Evolutionary conservation across 2,329 filamentous ascomycete species (phyloP), one percentile per base, ranked within the genome.

Genomic region (Tolypocladium cylindrosporum): DNA sequence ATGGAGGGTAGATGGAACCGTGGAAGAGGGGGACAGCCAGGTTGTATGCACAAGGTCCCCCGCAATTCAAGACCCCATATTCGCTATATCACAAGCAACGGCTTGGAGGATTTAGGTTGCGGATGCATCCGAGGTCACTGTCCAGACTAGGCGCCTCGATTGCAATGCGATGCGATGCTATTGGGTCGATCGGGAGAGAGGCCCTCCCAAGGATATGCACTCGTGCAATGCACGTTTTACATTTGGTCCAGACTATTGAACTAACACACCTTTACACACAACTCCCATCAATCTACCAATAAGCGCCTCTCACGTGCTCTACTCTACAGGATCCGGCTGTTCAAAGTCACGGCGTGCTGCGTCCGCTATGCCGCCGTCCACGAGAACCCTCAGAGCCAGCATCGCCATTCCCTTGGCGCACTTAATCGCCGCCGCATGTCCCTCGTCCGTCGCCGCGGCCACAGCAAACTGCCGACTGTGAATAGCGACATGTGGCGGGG

Each of bases 401-500:
- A 68, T 64, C 0, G 76, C 77, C 69, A 81, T 70, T 0, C 75
- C 75, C 63, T 79, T 79, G 0, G 72, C 76, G 41, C 74, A 74
- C 45, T 71, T 68, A 3, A 80, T 62, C 0, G 77, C 75, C n/a
- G 70, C 68, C 1, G 65, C 62, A 58, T 78, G 75, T 0, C 67
- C 68, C 39, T 68, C 65, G 2, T 76, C 73, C 43, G 67, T 77
- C 54, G 61, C 74, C 3, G 79, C 78, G 0, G 74, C 76, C 0
- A 70, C 71, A 0, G 77, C 71, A 63, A 81, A 81, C 4, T 68
- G 63, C 9, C 74, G 71, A 39, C 70, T 72, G 59, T 77, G 75
- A 0, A 69, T 67, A 2, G 69, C 71, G 31, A 73, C 72, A 14
- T 72, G 68, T 0, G 69, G 56, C 1, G 58, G 62, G 1, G 72